These are phyloP conservation scores for Cucumis variabilis DNA, from an alignment of 331 rosid species.

Conservation along the genomic window DNA sequence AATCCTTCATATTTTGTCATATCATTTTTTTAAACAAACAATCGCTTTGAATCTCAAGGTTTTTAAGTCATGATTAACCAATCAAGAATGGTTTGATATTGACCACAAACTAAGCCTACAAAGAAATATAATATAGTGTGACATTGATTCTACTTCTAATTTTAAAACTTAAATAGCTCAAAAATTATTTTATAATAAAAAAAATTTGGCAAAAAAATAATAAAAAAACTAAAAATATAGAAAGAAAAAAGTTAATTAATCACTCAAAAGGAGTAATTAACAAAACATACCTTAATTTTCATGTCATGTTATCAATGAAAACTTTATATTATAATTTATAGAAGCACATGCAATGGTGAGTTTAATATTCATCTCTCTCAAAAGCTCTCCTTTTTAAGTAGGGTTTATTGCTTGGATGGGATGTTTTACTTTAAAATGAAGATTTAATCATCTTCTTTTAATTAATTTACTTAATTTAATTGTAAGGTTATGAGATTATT, in stretches of 20 bases:
- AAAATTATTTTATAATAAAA: conserved; percentile 15
- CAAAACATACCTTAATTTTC: not conserved
- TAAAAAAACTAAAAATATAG: not conserved
- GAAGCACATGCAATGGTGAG: conserved; percentile 28
- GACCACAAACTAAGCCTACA: not conserved
- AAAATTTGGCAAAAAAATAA: not conserved
- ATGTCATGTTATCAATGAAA: not conserved
- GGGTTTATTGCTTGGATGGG: conserved; percentile 21
- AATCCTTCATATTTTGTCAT: not conserved
- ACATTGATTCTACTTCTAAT: not conserved
- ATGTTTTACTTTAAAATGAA: conserved; percentile 19
- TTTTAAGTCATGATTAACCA: not conserved
- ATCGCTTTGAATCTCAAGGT: not conserved
- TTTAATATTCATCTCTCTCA: not conserved
- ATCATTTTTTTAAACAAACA: no score
- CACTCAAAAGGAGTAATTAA: not conserved
- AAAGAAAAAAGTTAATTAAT: not conserved
- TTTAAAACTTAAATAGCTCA: not conserved
- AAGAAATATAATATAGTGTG: not conserved
- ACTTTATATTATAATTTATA: conserved; percentile 20
- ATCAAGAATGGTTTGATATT: not conserved
- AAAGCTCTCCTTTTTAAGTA: conserved; percentile 20
- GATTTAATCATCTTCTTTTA: not conserved
- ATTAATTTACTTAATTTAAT: not conserved
- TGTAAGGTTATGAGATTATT: not conserved